Conservation (phyloP, 2,329 filamentous ascomycete genomes). For the Dothideomycetes sp. region DNA sequence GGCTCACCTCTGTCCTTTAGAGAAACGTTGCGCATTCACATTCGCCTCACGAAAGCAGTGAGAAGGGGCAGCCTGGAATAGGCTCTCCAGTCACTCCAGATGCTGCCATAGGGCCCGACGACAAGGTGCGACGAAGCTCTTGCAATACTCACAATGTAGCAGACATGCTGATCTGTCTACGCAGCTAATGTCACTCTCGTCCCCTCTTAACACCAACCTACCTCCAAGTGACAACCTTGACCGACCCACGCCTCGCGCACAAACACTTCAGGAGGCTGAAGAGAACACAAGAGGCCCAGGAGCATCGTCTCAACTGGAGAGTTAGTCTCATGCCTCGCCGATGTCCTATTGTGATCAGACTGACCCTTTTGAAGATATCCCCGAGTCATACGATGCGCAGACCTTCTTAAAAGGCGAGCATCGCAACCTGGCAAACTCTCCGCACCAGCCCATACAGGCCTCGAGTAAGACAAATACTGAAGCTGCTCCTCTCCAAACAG, state of each 20-base stretch:
- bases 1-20: neutral
- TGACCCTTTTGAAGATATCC: constrained; percentile 29
- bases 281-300: constrained; percentile 42
- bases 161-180: too few species aligned
- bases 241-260: constrained; percentile 69
- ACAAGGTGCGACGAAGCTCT: constrained; percentile 21
- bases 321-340: constrained; percentile 34
- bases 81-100: constrained; percentile 25
- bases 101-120: constrained; percentile 17
- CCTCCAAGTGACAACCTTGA: constrained; percentile 41
- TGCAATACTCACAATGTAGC: too few species aligned
- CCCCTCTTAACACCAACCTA: constrained; percentile 66
- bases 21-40: constrained; percentile 13
- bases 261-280: constrained; percentile 67
- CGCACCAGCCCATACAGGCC: neutral
- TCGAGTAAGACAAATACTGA: constrained; percentile 32
- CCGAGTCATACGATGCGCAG: too few species aligned
- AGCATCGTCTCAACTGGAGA: constrained; percentile 64
- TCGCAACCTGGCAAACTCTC: too few species aligned
- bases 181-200: constrained; percentile 37
- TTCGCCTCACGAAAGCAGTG: constrained; percentile 15
- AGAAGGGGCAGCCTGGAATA: constrained; percentile 20
- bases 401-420: too few species aligned
- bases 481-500: constrained; percentile 57
- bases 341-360: neutral